Evolutionary conservation across 495 filamentous ascomycete genomes (phyloP).

Genomic region (Trichocladium antarcticum): DNA sequence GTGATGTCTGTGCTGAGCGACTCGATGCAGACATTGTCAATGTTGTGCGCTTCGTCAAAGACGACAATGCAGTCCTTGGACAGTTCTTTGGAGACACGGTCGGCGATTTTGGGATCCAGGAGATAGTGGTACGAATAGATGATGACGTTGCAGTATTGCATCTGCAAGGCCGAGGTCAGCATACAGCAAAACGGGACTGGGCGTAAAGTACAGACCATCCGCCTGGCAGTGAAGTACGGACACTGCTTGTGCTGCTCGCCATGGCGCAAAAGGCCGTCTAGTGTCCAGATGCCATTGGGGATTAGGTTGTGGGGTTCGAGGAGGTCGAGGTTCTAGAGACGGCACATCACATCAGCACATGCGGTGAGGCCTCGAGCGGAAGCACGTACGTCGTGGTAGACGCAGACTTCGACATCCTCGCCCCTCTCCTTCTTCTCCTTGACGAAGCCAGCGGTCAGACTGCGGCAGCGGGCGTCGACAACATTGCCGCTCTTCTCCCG

Average conservation of each 20-base stretch:
- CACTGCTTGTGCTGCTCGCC: constrained; percentile 94
- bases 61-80: constrained; percentile 98
- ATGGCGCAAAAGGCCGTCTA: constrained; percentile 78
- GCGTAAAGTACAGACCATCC: constrained; percentile 60
- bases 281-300: constrained; percentile 86
- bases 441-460: constrained; percentile 90
- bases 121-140: constrained; percentile 99
- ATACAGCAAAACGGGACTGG: neutral
- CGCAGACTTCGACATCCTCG: constrained; percentile 85
- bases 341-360: constrained; percentile 5
- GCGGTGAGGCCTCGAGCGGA: neutral
- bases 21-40: constrained; percentile 99
- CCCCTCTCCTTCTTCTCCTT: constrained; percentile 93
- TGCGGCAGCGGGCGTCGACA: constrained; percentile 90
- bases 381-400: constrained; percentile 78
- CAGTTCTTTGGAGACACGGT: constrained; percentile 88
- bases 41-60: constrained; percentile 98
- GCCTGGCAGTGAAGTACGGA: constrained; percentile 87
- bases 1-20: constrained; percentile 93
- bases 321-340: constrained; percentile 68
- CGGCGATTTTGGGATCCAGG: constrained; percentile 94
- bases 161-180: constrained; percentile 39
- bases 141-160: constrained; percentile 97
- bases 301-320: constrained; percentile 91
- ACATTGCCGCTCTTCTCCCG: constrained; percentile 87